These are phyloP conservation scores for Euphorbia tirucalli DNA, from an alignment of 345 rosid genomes.

Conservation along the genomic window DNA sequence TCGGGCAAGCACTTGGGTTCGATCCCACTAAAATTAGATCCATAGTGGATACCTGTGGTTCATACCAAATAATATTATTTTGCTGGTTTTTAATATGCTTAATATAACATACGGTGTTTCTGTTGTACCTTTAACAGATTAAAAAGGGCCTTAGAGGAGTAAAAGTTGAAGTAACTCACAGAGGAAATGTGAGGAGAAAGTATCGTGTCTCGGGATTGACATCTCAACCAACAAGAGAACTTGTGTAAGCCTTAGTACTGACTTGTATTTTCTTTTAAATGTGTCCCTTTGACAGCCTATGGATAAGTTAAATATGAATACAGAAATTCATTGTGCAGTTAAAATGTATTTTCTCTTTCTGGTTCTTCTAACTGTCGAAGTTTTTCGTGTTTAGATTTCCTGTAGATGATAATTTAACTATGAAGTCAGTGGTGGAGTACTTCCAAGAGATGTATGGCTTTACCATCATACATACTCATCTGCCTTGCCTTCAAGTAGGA, in stretches of 20 bases:
- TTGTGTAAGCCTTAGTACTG: conserved; percentile 52
- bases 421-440: conserved; percentile 97
- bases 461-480: conserved; percentile 82
- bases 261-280: not conserved
- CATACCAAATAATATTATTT: too few species aligned
- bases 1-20: too few species aligned
- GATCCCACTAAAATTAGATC: too few species aligned
- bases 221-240: conserved; percentile 93
- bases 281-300: too few species aligned
- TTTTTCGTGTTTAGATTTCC: conserved; percentile 64
- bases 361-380: conserved; percentile 1
- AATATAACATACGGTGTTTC: conserved; percentile 8
- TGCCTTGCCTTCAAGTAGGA: conserved; percentile 99
- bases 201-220: conserved; percentile 99
- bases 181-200: conserved; percentile 85
- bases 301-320: too few species aligned
- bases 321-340: not conserved
- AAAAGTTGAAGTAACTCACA: conserved; percentile 96
- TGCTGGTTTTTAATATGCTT: not conserved
- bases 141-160: conserved; percentile 94
- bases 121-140: conserved; percentile 42
- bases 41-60: too few species aligned
- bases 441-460: conserved; percentile 99
- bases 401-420: conserved; percentile 84
- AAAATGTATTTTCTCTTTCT: not conserved